These are phyloP conservation scores for Podospora comata DNA, from an alignment of 495 filamentous ascomycete species.

Conservation along the genomic window DNA sequence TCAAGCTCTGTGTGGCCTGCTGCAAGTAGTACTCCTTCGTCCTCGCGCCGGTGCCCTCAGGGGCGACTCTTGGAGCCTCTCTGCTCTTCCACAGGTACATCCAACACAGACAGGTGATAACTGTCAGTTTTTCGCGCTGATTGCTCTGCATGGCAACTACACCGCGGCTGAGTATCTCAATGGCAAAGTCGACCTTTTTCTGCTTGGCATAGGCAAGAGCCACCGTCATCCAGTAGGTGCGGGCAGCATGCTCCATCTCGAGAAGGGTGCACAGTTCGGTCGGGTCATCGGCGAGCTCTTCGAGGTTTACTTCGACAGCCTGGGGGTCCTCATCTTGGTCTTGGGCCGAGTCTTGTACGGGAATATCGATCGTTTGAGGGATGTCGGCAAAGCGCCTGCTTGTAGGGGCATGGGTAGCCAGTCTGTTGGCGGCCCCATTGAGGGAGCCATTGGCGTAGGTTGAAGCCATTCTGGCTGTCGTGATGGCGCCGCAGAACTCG, in stretches of 20 bases:
- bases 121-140: conserved; percentile 78
- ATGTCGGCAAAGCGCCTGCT: conserved; percentile 79
- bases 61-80: conserved; percentile 74
- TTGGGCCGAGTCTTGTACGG: conserved; percentile 52
- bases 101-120: conserved; percentile 86
- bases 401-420: conserved; percentile 27
- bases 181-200: conserved; percentile 84
- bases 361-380: conserved; percentile 83
- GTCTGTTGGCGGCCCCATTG: conserved; percentile 27
- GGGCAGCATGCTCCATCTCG: conserved; percentile 83
- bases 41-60: conserved; percentile 70
- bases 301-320: conserved; percentile 87
- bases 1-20: conserved; percentile 81
- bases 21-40: conserved; percentile 93
- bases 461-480: conserved; percentile 28
- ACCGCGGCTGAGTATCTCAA: conserved; percentile 87
- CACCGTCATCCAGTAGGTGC: conserved; percentile 92
- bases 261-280: conserved; percentile 91
- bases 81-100: conserved; percentile 88
- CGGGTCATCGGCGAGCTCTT: conserved; percentile 87
- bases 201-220: conserved; percentile 97
- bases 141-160: conserved; percentile 67
- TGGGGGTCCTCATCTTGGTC: conserved; percentile 63
- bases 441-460: conserved; percentile 25
- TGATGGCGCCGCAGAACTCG: neutral